phyloP scores from a whole-genome alignment of 192 early-diverging fungal species.

The Backusella tuberculispora region DNA sequence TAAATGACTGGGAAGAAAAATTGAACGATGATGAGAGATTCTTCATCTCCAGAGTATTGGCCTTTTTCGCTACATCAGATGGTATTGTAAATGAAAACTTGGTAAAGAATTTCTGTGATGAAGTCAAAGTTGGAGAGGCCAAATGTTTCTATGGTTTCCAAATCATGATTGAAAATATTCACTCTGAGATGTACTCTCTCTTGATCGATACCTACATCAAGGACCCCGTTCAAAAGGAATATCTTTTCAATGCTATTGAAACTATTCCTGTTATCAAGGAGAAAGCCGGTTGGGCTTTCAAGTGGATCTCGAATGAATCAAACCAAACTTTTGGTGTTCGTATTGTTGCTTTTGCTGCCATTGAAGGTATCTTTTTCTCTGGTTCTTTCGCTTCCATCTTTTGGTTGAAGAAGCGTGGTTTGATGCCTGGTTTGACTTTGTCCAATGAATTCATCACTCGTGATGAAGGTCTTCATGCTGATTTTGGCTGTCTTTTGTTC shows the following conservation, averaged over 20 bases:
- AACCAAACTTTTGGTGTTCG: constrained; percentile 85
- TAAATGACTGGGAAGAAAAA: constrained; percentile 82
- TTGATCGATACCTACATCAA: constrained; percentile 94
- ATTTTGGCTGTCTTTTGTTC: constrained; percentile 95
- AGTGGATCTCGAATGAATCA: constrained; percentile 76
- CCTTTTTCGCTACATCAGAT: constrained; percentile 94
- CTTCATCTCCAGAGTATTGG: constrained; percentile 89
- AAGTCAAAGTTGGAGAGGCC: constrained; percentile 91
- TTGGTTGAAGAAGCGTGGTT: constrained; percentile 98
- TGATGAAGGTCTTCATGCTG: constrained; percentile 95
- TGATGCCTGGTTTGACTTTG: constrained; percentile 96
- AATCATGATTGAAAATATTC: constrained; percentile 97
- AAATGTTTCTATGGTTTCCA: constrained; percentile 96
- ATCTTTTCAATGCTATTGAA: constrained; percentile 91
- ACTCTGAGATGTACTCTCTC: constrained; percentile 92
- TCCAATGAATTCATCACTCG: constrained; percentile 96
- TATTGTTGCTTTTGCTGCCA: constrained; percentile 93
- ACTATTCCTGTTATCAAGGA: constrained; percentile 91
- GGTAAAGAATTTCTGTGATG: constrained; percentile 83
- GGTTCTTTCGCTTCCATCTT: constrained; percentile 97
- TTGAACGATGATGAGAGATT: constrained; percentile 82
- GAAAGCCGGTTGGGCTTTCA: constrained; percentile 96
- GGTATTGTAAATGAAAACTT: constrained; percentile 96
- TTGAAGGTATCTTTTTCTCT: constrained; percentile 97
- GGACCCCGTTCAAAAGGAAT: constrained; percentile 75